A percentile compares a stretch with the other conserved stretches of the same genome.
Conservation (phyloP, 148 eudicot species). For the Talinum fruticosum region DNA sequence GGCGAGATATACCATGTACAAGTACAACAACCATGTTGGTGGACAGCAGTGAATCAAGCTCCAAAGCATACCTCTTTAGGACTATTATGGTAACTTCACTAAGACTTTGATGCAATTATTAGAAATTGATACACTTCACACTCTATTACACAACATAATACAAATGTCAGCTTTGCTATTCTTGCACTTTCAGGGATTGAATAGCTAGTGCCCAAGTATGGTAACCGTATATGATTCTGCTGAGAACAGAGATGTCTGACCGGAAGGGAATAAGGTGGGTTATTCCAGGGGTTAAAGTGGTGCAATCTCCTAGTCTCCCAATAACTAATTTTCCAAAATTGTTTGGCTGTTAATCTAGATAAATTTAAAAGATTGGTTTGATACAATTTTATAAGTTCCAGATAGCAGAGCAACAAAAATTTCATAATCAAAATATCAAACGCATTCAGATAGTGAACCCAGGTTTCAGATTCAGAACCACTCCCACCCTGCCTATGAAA, state of each 20-base stretch:
- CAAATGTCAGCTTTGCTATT: neutral
- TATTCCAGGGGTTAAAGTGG: neutral
- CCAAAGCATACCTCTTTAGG: neutral
- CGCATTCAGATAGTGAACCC: too few relatives aligned
- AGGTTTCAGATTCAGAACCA: too few relatives aligned
- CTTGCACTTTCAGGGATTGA: neutral
- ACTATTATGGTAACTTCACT: too few relatives aligned
- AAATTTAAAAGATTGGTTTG: neutral
- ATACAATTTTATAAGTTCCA: too few relatives aligned
- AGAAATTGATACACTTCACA: neutral
- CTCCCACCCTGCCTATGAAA: too few relatives aligned
- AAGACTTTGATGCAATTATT: neutral
- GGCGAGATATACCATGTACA: neutral
- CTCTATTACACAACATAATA: neutral
- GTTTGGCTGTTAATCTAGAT: neutral
- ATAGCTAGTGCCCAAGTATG: neutral
- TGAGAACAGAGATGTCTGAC: neutral
- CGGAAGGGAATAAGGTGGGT: neutral
- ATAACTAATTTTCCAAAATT: neutral
- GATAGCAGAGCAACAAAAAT: too few relatives aligned
- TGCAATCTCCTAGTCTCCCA: neutral
- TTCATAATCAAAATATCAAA: too few relatives aligned
- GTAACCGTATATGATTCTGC: neutral
- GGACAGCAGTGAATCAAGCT: neutral
- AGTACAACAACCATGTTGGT: too few relatives aligned